These are phyloP conservation scores for Diplogelasinospora grovesii DNA, from an alignment of 495 filamentous ascomycete genomes.

Conservation along the genomic window DNA sequence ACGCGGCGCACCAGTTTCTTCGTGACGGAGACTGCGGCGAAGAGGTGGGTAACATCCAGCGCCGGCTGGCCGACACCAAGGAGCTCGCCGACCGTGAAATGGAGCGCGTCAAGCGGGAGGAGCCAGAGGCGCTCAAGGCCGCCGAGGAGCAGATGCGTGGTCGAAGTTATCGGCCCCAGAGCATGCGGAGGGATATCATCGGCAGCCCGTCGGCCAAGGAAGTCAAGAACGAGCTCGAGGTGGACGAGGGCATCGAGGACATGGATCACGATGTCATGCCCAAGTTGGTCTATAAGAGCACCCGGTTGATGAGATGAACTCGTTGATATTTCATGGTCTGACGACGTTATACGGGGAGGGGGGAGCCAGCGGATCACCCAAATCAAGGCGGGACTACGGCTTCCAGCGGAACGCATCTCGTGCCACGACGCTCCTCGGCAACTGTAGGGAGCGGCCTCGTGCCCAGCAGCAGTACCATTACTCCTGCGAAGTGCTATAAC, in stretches of 20 bases:
- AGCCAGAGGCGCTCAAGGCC: constrained; percentile 20
- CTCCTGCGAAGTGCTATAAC: too few species aligned
- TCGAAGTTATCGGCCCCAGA: constrained; percentile 24
- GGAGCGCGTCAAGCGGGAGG: constrained; percentile 42
- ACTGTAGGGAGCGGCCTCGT: too few species aligned
- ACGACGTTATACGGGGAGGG: too few species aligned
- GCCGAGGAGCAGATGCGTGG: constrained; percentile 16
- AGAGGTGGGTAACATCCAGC: constrained; percentile 64
- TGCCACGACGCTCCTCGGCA: too few species aligned
- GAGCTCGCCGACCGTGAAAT: constrained; percentile 53
- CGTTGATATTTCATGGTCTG: too few species aligned
- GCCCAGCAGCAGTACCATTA: too few species aligned
- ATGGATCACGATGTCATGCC: constrained; percentile 21
- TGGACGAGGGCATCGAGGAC: constrained; percentile 35
- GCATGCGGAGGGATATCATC: constrained; percentile 20
- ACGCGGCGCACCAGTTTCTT: constrained; percentile 79
- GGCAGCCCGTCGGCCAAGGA: constrained; percentile 18
- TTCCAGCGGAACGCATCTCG: too few species aligned
- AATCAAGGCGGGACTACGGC: too few species aligned
- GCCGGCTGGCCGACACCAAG: constrained; percentile 49
- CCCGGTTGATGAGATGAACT: constrained; percentile 12
- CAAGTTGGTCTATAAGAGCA: constrained; percentile 12
- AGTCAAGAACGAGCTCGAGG: constrained; percentile 12
- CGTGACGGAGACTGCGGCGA: constrained; percentile 71
- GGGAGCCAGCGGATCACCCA: too few species aligned